Conservation (phyloP, 2,329 filamentous ascomycete genomes). For the Ophiostoma novo-ulmi region DNA sequence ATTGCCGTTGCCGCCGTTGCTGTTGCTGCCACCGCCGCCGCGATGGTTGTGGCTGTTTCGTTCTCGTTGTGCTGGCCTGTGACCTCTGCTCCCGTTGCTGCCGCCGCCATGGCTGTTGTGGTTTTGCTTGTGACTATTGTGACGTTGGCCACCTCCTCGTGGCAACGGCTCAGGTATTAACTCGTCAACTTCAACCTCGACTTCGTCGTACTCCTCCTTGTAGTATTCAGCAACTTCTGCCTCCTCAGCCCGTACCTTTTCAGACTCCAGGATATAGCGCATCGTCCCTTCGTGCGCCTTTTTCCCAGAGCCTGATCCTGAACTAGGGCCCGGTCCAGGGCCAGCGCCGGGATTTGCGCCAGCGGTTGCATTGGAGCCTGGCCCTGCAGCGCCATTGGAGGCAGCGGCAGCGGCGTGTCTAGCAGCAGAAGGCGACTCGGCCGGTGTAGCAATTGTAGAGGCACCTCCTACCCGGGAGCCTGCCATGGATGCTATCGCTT, state of each 20-base stretch:
- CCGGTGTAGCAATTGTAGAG: not conserved
- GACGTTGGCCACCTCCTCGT: not conserved
- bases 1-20: not conserved
- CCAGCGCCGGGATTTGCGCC: not conserved
- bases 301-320: slow-evolving; percentile 38
- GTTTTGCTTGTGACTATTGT: not conserved
- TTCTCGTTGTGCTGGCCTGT: slow-evolving; percentile 20
- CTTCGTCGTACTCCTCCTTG: slow-evolving; percentile 69
- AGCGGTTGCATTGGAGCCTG: not conserved
- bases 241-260: slow-evolving; percentile 67
- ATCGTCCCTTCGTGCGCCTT: slow-evolving; percentile 65
- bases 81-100: not conserved
- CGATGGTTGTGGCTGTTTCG: slow-evolving; percentile 14
- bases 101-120: not conserved
- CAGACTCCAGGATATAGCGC: slow-evolving; percentile 81
- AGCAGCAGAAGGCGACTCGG: not conserved
- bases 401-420: not conserved
- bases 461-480: not conserved
- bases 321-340: not conserved
- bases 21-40: not conserved
- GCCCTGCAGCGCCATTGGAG: not conserved
- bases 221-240: slow-evolving; percentile 63
- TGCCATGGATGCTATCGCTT: not conserved
- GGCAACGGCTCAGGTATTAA: slow-evolving; percentile 36
- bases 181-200: slow-evolving; percentile 72